Evolutionary conservation across 2,329 filamentous ascomycete species (phyloP).

Genomic region (Keithomyces neogunnii): DNA sequence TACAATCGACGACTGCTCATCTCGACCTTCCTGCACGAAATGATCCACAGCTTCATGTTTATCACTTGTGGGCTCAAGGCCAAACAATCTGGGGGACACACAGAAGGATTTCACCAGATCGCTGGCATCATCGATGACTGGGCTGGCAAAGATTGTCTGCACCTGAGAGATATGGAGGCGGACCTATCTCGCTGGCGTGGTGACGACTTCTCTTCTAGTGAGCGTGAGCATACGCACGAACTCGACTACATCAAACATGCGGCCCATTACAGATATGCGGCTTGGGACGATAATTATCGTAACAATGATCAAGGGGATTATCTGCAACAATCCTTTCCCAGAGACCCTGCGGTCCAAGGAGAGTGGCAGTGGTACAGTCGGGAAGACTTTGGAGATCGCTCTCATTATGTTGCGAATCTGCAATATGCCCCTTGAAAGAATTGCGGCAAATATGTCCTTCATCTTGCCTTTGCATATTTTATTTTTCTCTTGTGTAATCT

Average conservation of each 20-base stretch:
- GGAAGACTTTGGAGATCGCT: slow-evolving; percentile 22
- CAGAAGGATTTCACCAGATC: slow-evolving; percentile 49
- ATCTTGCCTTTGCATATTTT: too few relatives aligned
- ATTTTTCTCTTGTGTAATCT: too few relatives aligned
- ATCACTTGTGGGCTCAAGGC: slow-evolving; percentile 52
- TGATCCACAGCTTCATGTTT: slow-evolving; percentile 60
- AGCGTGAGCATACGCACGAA: neutral
- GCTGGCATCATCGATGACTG: slow-evolving; percentile 52
- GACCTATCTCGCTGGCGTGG: slow-evolving; percentile 47
- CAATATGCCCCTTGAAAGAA: slow-evolving; percentile 21
- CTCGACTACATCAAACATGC: neutral
- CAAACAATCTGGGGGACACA: slow-evolving; percentile 48
- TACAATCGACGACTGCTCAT: slow-evolving; percentile 55
- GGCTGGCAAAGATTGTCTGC: slow-evolving; percentile 46
- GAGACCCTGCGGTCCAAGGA: slow-evolving; percentile 10
- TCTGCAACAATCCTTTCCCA: neutral
- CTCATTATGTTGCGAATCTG: slow-evolving; percentile 15
- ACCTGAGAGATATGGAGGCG: slow-evolving; percentile 52
- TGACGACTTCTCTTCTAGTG: slow-evolving; percentile 8
- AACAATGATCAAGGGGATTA: neutral
- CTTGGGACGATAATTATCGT: neutral
- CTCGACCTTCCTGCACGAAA: slow-evolving; percentile 57
- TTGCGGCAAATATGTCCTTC: neutral
- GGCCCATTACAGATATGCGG: neutral
- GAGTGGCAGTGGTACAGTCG: slow-evolving; percentile 27